Base-by-base conservation (phyloP, 352 stramenopile genomes). In the Phytophthora cryptogea region DNA sequence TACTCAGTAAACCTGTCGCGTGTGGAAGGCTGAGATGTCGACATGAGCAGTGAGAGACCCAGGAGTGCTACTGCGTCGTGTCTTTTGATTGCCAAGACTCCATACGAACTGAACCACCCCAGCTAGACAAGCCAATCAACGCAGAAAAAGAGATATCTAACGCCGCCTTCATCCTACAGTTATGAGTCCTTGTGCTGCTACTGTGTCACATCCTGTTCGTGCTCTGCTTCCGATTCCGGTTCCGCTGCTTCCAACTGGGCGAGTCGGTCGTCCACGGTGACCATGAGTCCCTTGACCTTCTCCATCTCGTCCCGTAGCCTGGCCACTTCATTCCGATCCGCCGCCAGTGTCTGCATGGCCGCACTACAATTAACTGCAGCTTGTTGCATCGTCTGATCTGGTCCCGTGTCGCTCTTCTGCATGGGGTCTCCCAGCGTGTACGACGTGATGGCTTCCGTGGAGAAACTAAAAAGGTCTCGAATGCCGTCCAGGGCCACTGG, bases 341-440 rank as follows among this genome's bases (percentile, higher is more conserved):
- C 67, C 11, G 74, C 71, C 16, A 91, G 46, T 28, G 66, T 66
- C 16, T 74, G 53, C 46, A 90, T 59, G 11, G 70, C 54, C 23
- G 55, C 40, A 36, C 72, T 60, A 36, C 71, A 89, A 11, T 45
- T 51, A 6, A 48, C 58, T 9, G 70, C 80, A 28, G 67, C 66
- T 42, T 66, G 58, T n/a, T 61, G 56, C 57, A 66, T 69, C 1
- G 4, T 45, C 14, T 31, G 26, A 45, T 62, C 46, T 41, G 27
- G 47, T 10, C 8, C 44, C 2, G n/a, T 31, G 23, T 49, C 60
- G 30, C 11, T 37, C 43, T 52, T 46, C 10, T 70, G 58, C 68
- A 76, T 72, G 8, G 80, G 80, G 28, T 88, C 86, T 51, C 86
- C 86, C n/a, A 95, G 69, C 57, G 87, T 80, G 55, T 92, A 95